Conservation (phyloP, 2,329 filamentous ascomycete genomes). For the Shiraia bambusicola region DNA sequence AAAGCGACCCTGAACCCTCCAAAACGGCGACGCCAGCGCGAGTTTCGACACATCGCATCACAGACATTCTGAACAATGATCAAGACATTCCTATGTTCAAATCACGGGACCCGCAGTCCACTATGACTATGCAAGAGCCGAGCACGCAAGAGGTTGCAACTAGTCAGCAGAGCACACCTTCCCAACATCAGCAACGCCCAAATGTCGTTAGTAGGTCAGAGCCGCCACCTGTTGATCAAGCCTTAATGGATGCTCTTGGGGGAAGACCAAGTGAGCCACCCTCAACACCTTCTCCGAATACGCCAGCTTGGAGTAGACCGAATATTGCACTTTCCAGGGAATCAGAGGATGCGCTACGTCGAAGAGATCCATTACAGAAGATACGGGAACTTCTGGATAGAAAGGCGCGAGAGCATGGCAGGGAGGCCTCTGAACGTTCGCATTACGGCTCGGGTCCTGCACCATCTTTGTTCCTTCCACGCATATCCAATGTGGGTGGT, state of each 20-base stretch:
- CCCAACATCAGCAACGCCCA: constrained; percentile 19
- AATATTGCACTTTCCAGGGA: constrained; percentile 16
- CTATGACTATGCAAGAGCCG: constrained; percentile 17
- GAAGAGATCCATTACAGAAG: constrained; percentile 28
- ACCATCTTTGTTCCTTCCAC: neutral
- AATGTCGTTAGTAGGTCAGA: constrained; percentile 22
- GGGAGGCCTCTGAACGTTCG: constrained; percentile 19
- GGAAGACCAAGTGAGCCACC: constrained; percentile 21
- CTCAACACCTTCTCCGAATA: constrained; percentile 19
- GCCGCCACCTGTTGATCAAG: constrained; percentile 26
- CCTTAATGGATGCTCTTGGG: constrained; percentile 22
- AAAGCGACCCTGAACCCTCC: constrained; percentile 10
- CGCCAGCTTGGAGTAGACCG: constrained; percentile 17
- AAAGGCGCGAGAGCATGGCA: constrained; percentile 25
- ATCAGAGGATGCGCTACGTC: constrained; percentile 27
- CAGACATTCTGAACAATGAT: constrained; percentile 42
- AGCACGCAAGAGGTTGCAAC: constrained; percentile 11
- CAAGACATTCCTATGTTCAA: constrained; percentile 30
- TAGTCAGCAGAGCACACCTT: constrained; percentile 21
- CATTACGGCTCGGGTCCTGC: constrained; percentile 9
- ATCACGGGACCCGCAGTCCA: constrained; percentile 19
- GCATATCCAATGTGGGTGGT: constrained; percentile 2
- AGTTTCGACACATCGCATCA: constrained; percentile 39
- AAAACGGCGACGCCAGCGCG: constrained; percentile 28
- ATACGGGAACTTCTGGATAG: constrained; percentile 30